Evolutionary conservation across 768 basidiomycete genomes (phyloP), one percentile per base, ranked within the genome.

Genomic region (Tulasnella sp.): DNA sequence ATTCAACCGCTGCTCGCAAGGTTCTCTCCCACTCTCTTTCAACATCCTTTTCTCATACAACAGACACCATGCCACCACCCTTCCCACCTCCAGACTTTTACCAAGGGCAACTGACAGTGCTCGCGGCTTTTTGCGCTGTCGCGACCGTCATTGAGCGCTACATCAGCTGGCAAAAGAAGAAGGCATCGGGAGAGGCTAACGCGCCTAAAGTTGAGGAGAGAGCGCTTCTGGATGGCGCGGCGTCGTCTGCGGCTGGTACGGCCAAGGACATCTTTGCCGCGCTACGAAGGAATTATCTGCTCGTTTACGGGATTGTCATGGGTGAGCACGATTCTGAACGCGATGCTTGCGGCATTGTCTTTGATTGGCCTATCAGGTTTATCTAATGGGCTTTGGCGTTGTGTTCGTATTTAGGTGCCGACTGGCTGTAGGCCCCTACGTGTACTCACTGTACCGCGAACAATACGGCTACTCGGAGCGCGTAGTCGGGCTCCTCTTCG

Each of bases 361-460:
- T 42, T 14, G 46, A 72, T 37, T 6, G 2, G 37, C 37, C 37
- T 6, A 37, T 37, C 6, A 37, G 6, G 37, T 54, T 69, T n/a
- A 44, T 22, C 31, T 28, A 18, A 69, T 75, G 24, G 9, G 54
- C 11, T n/a, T 8, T 72, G 50, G 16, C 72, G 22, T 18, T 75
- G 28, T 37, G 44, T 20, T 48, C 31, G 76, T 50, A 83, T 69
- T 69, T 69, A 93, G 93, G 90, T 80, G 92, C 93, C 54, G 93
- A 94, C 85, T 93, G 93, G 93, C 87, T 94, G 20, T 93, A 85
- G 93, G 93, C 0, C 93, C 93, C 22, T 94, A 94, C 83, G 88
- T 94, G 0, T 94, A 93, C 83, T 92, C 93, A 22, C 86, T 94
- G 0, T 94, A 94, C 84, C 87, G 88, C 72, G 92, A 93, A 64